A percentile compares a stretch with the other conserved stretches of the same genome.
These are phyloP conservation scores for Viola odorata DNA, from an alignment of 345 rosid genomes.

Conservation along the genomic window DNA sequence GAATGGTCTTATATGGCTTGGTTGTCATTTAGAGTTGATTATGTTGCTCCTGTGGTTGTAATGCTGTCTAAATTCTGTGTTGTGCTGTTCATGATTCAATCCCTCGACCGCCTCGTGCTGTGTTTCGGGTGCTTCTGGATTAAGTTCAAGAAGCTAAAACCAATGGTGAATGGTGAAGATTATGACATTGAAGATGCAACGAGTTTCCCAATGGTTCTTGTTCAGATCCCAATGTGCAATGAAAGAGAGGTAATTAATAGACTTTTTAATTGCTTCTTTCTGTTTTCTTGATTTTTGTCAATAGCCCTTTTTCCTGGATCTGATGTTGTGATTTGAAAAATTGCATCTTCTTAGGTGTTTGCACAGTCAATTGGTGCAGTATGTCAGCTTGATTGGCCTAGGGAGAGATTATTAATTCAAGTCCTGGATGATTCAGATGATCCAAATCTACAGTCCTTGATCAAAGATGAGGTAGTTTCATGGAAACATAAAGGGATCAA, in stretches of 20 bases:
- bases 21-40: slow-evolving; percentile 64
- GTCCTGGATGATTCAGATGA: slow-evolving; percentile 84
- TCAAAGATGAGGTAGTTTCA: slow-evolving; percentile 62
- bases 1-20: slow-evolving; percentile 78
- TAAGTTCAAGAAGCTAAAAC: slow-evolving; percentile 61
- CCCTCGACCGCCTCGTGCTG: slow-evolving; percentile 68
- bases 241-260: slow-evolving; percentile 61
- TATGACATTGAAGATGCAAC: slow-evolving; percentile 55
- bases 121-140: slow-evolving; percentile 90
- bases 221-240: slow-evolving; percentile 98
- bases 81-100: slow-evolving; percentile 71
- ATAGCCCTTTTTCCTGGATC: slow-evolving; percentile 2
- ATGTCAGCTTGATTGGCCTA: slow-evolving; percentile 87
- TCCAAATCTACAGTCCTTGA: slow-evolving; percentile 51
- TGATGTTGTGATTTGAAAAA: slow-evolving; percentile 1
- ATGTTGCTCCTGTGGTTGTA: slow-evolving; percentile 60
- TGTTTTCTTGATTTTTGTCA: background rate
- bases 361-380: slow-evolving; percentile 74
- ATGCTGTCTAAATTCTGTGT: slow-evolving; percentile 65
- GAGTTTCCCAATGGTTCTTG: slow-evolving; percentile 76
- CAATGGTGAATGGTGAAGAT: slow-evolving; percentile 40
- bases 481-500: slow-evolving; percentile 77
- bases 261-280: background rate
- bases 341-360: slow-evolving; percentile 46
- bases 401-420: slow-evolving; percentile 69